Evolutionary conservation across 2,329 filamentous ascomycete species (phyloP), one percentile per base, ranked within the genome.

Genomic region (Colletotrichum eleusines): DNA sequence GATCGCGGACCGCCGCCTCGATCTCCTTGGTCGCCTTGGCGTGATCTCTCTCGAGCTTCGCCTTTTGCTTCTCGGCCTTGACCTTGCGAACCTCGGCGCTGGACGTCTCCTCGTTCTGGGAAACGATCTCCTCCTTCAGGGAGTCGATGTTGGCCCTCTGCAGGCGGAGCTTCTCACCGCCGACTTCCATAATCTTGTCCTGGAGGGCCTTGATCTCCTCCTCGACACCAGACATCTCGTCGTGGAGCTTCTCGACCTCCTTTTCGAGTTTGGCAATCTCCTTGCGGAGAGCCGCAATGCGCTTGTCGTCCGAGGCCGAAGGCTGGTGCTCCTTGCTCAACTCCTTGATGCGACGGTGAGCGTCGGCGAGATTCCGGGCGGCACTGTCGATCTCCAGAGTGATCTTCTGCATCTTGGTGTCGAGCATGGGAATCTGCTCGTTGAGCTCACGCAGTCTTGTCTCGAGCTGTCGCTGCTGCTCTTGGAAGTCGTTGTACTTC

Each of bases 101-200:
- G 5, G 94, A 97, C 46, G 94, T 90, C 73, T 94, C 91, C 74
- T 98, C 95, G 63, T 89, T 91, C 71, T 97, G 87, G 16, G 91
- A 89, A 58, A 91, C 86, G 66, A 98, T 94, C 78, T 97, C 91
- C 76, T 94, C 92, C 79, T 97, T 97, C 73, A 97, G 84, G 8
- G 91, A 88, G 78, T 98, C 95, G 42, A 99, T 94, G 84, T 93
- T 97, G 72, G 94, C 91, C 76, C 96, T 95, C 79, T 99, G 95
- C 23, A 91, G 89, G 66, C 96, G 91, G 23, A 99, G 89, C 81
- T 94, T 94, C 77, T 98, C 94, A 81, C 96, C 96, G 77, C 96
- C 96, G 73, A 97, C 92, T 81, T 98, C 92, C 96, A 99, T 98
- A 77, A 99, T 99, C 85, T 95, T 97, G 86, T 96, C 92, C 79